These are phyloP conservation scores for Phytophthora pinifolia DNA, from an alignment of 352 stramenopile genomes.

Conservation along the genomic window DNA sequence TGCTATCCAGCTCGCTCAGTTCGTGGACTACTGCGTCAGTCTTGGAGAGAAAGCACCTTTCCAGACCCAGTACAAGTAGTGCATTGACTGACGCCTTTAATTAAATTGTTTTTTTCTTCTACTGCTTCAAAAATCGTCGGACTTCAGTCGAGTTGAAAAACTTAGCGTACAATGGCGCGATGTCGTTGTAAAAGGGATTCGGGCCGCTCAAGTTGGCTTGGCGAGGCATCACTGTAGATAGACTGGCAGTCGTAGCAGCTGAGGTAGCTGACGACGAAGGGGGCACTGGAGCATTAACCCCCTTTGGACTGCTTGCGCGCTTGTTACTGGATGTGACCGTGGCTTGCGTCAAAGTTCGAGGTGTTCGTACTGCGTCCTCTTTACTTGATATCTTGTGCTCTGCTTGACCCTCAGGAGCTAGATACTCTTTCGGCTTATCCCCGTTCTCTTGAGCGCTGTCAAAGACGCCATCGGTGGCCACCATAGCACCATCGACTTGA, in stretches of 20 bases:
- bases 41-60: constrained; percentile 24
- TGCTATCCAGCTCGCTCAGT: constrained; percentile 40
- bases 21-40: constrained; percentile 44
- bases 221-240: constrained; percentile 9
- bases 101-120: background rate
- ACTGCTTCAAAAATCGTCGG: constrained; percentile 53
- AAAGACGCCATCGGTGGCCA: background rate
- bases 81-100: background rate
- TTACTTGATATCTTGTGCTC: constrained; percentile 5
- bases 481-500: background rate
- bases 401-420: background rate
- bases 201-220: constrained; percentile 24
- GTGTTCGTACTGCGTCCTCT: constrained; percentile 20
- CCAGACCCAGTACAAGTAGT: constrained; percentile 8
- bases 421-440: constrained; percentile 1
- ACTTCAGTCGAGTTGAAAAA: constrained; percentile 73
- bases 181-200: constrained; percentile 76
- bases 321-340: constrained; percentile 8
- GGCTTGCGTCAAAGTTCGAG: constrained; percentile 5
- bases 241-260: background rate
- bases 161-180: constrained; percentile 70
- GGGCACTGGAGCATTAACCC: background rate
- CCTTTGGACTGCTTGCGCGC: constrained; percentile 5
- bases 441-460: background rate
- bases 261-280: background rate